Evolutionary conservation across 495 filamentous ascomycete species (phyloP), one percentile per base, ranked within the genome.

Genomic region (Penicillium lagena): DNA sequence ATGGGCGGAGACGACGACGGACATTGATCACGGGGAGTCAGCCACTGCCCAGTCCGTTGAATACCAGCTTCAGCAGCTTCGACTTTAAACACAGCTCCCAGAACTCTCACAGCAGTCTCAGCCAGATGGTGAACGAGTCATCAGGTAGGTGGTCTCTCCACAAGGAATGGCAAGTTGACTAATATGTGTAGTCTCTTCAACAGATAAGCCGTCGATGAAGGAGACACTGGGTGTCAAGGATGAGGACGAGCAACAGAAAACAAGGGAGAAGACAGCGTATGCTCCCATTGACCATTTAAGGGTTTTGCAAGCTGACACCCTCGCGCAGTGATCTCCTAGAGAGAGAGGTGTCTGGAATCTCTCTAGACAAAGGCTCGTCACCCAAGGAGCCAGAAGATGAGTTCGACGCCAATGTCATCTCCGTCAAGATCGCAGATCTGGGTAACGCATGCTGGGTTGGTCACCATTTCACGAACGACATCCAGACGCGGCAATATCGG

Each of bases 391-490:
- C 54, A 7, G 66, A 76, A 41, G 78, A 61, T 12, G 55, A 82
- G 39, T 74, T 78, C 13, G 62, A 78, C 37, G 62, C 60, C 38
- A 83, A 90, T 47, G 89, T 86, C 35, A 99, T 99, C 46, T 96
- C 90, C 4, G 93, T 99, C 55, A 99, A 99, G 72, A 99, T 99
- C 64, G 93, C 93, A 11, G 93, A 99, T 72, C 75, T 99, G 44
- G 93, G 93, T 29, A 99, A 99, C 60, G 93, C 93, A 9, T 99
- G 93, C 70, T 99, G 93, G 93, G 90, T 95, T 17, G 85, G 87
- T 29, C 93, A 99, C 61, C 93, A 99, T 63, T 99, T 99, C 67
- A 99, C 93, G 51, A 96, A 99, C 55, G 93, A 99, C 59, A 99
- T 99, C 49, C 93, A 99, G 56, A 99, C 93, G 7, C 79, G 93